Conservation (phyloP, 108 stramenopile species). For the Cyclotella distinguenda region DNA sequence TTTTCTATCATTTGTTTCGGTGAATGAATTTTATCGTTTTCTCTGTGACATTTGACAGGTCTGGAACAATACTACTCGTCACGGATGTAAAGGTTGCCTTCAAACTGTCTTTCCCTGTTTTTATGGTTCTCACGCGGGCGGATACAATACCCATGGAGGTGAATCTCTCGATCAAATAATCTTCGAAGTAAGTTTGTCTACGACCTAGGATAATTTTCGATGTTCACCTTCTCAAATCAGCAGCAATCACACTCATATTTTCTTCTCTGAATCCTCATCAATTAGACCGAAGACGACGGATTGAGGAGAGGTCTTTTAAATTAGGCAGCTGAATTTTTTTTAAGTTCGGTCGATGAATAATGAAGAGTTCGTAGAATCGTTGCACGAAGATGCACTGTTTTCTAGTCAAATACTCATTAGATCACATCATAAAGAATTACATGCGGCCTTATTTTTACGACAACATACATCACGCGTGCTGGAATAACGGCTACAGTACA, state of each 20-base stretch:
- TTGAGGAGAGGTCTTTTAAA: background rate
- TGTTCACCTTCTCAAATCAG: background rate
- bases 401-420: too few species aligned
- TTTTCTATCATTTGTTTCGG: background rate
- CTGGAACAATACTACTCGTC: constrained; percentile 35
- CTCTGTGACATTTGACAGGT: constrained; percentile 1
- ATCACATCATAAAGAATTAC: too few species aligned
- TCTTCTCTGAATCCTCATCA: background rate
- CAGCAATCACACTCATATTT: background rate
- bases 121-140: constrained; percentile 3
- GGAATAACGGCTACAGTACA: too few species aligned
- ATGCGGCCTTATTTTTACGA: too few species aligned
- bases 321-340: background rate
- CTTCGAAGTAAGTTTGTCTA: constrained; percentile 27
- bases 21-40: background rate
- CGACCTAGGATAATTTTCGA: constrained; percentile 9
- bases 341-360: background rate
- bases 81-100: constrained; percentile 34
- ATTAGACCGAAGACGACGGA: constrained; percentile 7
- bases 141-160: background rate
- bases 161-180: constrained; percentile 45
- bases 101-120: constrained; percentile 30
- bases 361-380: background rate
- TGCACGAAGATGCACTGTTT: background rate
- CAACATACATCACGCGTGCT: too few species aligned